A percentile compares a stretch with the other conserved stretches of the same genome.
These are phyloP conservation scores for Pythium phragmitis DNA, from an alignment of 352 stramenopile genomes.

Conservation along the genomic window DNA sequence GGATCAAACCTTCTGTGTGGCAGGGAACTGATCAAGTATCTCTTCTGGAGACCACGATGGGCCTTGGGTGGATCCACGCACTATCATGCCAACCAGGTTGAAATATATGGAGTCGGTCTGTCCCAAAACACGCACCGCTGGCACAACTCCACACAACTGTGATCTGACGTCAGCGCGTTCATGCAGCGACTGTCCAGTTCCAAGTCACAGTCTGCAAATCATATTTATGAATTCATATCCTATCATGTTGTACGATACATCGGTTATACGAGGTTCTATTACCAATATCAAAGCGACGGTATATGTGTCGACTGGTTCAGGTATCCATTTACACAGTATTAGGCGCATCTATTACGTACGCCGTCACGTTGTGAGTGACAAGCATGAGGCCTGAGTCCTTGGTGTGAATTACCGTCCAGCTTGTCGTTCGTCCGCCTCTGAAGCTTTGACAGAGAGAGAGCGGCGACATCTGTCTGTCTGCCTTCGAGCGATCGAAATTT, in stretches of 20 bases:
- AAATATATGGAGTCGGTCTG: too few species aligned
- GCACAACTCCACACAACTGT: too few species aligned
- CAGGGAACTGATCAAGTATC: too few species aligned
- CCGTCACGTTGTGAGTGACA: conserved; percentile 9
- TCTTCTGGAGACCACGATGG: too few species aligned
- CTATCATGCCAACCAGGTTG: too few species aligned
- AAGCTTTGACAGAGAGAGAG: conserved; percentile 6
- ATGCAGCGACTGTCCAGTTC: not conserved
- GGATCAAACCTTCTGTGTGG: too few species aligned
- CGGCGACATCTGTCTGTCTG: conserved; percentile 2
- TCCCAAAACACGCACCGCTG: too few species aligned
- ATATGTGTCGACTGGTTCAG: conserved; percentile 8
- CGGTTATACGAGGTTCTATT: not conserved
- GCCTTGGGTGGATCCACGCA: too few species aligned
- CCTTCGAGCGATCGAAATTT: not conserved
- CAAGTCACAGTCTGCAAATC: not conserved
- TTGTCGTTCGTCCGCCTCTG: not conserved
- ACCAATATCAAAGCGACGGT: not conserved
- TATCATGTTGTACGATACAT: not conserved
- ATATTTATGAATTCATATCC: not conserved
- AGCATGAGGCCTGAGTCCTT: not conserved
- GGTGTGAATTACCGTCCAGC: too few species aligned
- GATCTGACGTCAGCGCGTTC: too few species aligned
- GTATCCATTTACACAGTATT: not conserved
- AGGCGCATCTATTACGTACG: conserved; percentile 6